phyloP scores from a whole-genome alignment of 2,329 filamentous ascomycete genomes.

The Claviceps arundinis region DNA sequence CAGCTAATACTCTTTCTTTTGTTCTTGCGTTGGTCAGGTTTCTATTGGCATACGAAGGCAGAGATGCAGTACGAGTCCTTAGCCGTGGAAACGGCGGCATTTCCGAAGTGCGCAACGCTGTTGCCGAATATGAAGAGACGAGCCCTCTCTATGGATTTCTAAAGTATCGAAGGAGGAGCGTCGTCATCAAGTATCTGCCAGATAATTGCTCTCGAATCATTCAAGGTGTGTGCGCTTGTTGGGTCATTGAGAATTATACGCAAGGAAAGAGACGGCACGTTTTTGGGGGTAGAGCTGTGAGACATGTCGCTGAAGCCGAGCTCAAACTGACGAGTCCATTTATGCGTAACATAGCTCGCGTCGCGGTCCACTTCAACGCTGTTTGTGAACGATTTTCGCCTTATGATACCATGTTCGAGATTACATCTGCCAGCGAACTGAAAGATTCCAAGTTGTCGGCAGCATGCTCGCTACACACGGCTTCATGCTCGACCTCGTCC shows the following conservation, averaged over 20 bases:
- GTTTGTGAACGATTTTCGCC: constrained; percentile 64
- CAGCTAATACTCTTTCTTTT: background rate
- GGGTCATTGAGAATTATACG: background rate
- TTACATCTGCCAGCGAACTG: constrained; percentile 62
- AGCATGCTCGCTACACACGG: constrained; percentile 79
- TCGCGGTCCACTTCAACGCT: constrained; percentile 58
- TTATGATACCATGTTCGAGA: constrained; percentile 73
- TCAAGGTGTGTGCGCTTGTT: constrained; percentile 52
- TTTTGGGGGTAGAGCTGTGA: background rate
- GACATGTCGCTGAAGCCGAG: background rate
- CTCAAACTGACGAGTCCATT: background rate
- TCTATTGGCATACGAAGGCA: constrained; percentile 76
- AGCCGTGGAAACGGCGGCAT: constrained; percentile 69
- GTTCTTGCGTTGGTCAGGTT: constrained; percentile 51
- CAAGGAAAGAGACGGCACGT: background rate
- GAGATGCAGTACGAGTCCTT: constrained; percentile 76
- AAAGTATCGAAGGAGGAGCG: constrained; percentile 77
- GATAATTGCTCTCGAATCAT: constrained; percentile 82
- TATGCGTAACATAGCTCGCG: constrained; percentile 49
- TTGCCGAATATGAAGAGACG: constrained; percentile 67
- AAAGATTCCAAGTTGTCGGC: constrained; percentile 80
- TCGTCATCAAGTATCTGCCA: constrained; percentile 84
- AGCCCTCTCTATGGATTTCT: constrained; percentile 89
- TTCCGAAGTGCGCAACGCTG: constrained; percentile 64
- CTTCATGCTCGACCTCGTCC: constrained; percentile 73